Evolutionary conservation across 2,329 filamentous ascomycete species (phyloP).

Genomic region (Sporothrix schenckii): DNA sequence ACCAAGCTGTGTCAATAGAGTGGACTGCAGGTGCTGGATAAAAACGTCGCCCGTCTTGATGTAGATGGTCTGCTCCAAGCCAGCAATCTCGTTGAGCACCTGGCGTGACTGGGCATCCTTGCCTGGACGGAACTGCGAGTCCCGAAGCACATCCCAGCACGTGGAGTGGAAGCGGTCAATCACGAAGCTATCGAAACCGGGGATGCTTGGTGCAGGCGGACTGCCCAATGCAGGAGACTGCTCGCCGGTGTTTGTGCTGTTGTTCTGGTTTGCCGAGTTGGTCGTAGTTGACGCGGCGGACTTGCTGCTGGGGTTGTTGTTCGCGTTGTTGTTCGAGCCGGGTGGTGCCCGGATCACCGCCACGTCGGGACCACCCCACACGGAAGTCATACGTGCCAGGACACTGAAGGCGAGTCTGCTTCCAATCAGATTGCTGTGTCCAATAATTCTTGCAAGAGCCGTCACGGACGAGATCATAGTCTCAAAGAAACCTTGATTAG

Average conservation of each 20-base stretch:
- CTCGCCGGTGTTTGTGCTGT: slow-evolving; percentile 11
- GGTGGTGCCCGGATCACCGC: slow-evolving; percentile 58
- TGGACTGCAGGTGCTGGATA: slow-evolving; percentile 66
- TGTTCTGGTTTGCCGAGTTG: not conserved
- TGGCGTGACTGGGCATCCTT: slow-evolving; percentile 84
- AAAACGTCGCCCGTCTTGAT: slow-evolving; percentile 85
- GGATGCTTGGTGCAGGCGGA: slow-evolving; percentile 62
- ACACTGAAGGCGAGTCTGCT: slow-evolving; percentile 78
- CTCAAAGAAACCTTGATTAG: slow-evolving; percentile 90
- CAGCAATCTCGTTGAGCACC: slow-evolving; percentile 84
- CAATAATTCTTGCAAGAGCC: slow-evolving; percentile 75
- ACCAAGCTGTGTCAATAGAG: slow-evolving; percentile 67
- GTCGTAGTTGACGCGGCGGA: not conserved
- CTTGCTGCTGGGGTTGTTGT: slow-evolving; percentile 16
- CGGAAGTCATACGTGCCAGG: slow-evolving; percentile 76
- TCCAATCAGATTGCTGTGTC: slow-evolving; percentile 61
- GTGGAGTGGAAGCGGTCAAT: slow-evolving; percentile 85
- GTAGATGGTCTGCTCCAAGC: slow-evolving; percentile 86
- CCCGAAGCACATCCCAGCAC: slow-evolving; percentile 84
- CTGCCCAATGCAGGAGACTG: slow-evolving; percentile 34
- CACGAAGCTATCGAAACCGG: slow-evolving; percentile 90
- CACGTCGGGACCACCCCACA: slow-evolving; percentile 88
- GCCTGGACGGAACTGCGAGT: slow-evolving; percentile 76
- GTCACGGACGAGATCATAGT: slow-evolving; percentile 83
- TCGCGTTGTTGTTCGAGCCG: slow-evolving; percentile 41